These are phyloP conservation scores for Prosopis cineraria DNA, from an alignment of 306 rosid genomes.

Conservation along the genomic window DNA sequence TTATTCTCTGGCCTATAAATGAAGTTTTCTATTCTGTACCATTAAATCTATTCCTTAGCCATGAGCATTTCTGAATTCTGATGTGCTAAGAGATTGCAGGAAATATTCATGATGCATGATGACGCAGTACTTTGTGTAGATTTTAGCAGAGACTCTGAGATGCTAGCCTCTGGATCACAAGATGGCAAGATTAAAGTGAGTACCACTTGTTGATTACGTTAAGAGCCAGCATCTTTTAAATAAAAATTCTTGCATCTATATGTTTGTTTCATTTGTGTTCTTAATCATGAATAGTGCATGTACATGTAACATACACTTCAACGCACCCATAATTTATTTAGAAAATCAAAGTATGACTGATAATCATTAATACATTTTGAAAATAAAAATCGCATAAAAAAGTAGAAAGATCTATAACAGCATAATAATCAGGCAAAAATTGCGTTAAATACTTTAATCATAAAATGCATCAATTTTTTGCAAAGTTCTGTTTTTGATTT, in stretches of 20 bases:
- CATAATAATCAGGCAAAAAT: background rate
- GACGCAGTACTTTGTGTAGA: slow-evolving; percentile 94
- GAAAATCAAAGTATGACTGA: background rate
- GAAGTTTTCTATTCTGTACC: slow-evolving; percentile 13
- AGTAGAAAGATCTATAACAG: background rate
- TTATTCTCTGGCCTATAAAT: slow-evolving; percentile 18
- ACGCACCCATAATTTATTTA: background rate
- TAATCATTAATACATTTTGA: background rate
- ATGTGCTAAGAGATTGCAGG: slow-evolving; percentile 62
- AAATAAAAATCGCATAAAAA: background rate
- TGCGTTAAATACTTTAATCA: background rate
- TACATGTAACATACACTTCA: background rate
- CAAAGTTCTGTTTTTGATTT: background rate
- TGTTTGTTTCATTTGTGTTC: slow-evolving; percentile 16
- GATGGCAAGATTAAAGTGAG: slow-evolving; percentile 98
- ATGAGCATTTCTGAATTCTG: slow-evolving; percentile 42
- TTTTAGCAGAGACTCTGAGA: slow-evolving; percentile 96
- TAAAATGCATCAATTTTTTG: background rate
- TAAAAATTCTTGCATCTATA: slow-evolving; percentile 10
- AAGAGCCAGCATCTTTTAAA: slow-evolving; percentile 6
- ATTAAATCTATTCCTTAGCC: slow-evolving; percentile 4
- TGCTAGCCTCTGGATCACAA: slow-evolving; percentile 95
- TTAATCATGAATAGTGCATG: background rate
- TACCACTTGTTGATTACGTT: slow-evolving; percentile 32
- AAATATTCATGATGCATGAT: slow-evolving; percentile 96